Conservation (phyloP, 2,329 filamentous ascomycete species). For the Colletotrichum sp. region DNA sequence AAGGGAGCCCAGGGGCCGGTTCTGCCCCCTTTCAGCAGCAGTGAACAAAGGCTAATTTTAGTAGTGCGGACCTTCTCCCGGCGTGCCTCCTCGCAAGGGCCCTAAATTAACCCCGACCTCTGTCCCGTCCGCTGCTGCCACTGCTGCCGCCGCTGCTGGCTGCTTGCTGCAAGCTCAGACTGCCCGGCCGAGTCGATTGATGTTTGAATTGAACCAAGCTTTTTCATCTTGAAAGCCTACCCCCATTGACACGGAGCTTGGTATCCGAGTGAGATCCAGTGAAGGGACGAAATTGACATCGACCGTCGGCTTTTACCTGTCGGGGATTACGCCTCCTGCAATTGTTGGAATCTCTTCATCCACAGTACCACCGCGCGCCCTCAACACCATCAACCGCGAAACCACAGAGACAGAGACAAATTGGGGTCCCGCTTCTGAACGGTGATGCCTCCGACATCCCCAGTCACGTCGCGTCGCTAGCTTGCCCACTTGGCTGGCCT, state of each 20-base stretch:
- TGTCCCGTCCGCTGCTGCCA: not conserved
- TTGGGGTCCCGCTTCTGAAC: not conserved
- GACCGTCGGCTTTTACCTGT: not conserved
- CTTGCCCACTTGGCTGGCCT: not conserved
- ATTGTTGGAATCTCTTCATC: not conserved
- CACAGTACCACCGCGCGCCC: not conserved
- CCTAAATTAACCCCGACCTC: not conserved
- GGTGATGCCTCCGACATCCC: not conserved
- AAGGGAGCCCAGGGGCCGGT: not conserved
- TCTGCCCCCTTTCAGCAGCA: not conserved
- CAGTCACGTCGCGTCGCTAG: constrained; percentile 1
- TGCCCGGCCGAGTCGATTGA: not conserved
- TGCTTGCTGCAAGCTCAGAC: not conserved
- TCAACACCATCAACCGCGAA: not conserved
- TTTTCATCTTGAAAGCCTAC: not conserved
- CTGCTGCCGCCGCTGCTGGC: not conserved
- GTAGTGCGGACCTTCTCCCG: not conserved
- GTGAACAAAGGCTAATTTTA: constrained; percentile 13
- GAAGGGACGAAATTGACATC: not conserved
- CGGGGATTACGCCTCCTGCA: not conserved
- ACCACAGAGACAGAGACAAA: not conserved
- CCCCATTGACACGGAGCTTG: not conserved
- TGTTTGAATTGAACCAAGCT: constrained; percentile 9
- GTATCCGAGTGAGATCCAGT: not conserved
- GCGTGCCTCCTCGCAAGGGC: not conserved